These are phyloP conservation scores for Haberlea rhodopensis DNA, from an alignment of 257 asterid genomes.

Conservation along the genomic window DNA sequence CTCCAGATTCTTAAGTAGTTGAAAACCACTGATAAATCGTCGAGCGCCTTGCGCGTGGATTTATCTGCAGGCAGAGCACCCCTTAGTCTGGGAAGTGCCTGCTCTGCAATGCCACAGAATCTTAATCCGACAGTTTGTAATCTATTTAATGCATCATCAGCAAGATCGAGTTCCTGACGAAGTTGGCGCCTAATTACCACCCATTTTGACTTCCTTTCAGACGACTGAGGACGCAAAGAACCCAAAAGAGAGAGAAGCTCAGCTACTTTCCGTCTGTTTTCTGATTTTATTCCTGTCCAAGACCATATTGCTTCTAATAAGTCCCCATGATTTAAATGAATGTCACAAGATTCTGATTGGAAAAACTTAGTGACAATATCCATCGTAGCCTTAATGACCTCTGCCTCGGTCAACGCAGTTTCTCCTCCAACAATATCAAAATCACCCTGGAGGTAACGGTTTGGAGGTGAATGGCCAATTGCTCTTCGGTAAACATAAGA, in stretches of 20 bases:
- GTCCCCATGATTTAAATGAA: slow-evolving; percentile 90
- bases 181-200: slow-evolving; percentile 92
- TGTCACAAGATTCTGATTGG: slow-evolving; percentile 68
- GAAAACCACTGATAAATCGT: slow-evolving; percentile 79
- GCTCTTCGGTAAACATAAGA: slow-evolving; percentile 85
- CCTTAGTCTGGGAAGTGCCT: slow-evolving; percentile 89
- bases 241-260: slow-evolving; percentile 96
- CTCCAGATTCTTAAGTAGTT: slow-evolving; percentile 83
- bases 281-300: slow-evolving; percentile 86
- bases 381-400: slow-evolving; percentile 82
- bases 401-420: slow-evolving; percentile 88
- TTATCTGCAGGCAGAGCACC: slow-evolving; percentile 97
- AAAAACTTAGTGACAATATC: slow-evolving; percentile 66
- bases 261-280: slow-evolving; percentile 85
- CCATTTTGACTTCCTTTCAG: slow-evolving; percentile 96
- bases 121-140: slow-evolving; percentile 94
- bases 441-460: slow-evolving; percentile 96
- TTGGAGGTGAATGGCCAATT: slow-evolving; percentile 95
- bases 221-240: slow-evolving; percentile 88
- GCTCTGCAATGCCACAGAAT: slow-evolving; percentile 92
- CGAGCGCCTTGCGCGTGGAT: slow-evolving; percentile 82
- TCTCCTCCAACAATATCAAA: slow-evolving; percentile 95
- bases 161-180: slow-evolving; percentile 93
- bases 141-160: slow-evolving; percentile 80
- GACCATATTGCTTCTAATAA: slow-evolving; percentile 92